Evolutionary conservation across 2,329 filamentous ascomycete genomes (phyloP).

Genomic region (Apiospora kogelbergensis): DNA sequence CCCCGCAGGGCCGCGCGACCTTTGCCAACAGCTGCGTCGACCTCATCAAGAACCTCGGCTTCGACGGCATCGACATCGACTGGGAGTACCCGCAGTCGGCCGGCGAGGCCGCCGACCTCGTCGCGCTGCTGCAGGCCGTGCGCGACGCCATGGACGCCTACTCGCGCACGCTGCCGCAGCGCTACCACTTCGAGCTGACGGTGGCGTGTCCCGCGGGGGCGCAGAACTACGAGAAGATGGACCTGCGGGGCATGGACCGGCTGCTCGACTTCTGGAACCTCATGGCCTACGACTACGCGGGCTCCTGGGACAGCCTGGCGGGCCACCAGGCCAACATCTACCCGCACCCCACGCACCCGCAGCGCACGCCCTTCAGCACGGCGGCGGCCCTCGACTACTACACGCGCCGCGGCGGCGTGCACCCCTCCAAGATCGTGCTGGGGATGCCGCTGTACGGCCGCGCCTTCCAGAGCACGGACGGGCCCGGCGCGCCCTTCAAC

Average conservation of each 20-base stretch:
- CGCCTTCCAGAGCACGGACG: slow-evolving; percentile 76
- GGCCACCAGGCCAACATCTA: slow-evolving; percentile 84
- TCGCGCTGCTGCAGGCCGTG: slow-evolving; percentile 57
- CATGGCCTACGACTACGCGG: slow-evolving; percentile 89
- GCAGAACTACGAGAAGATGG: slow-evolving; percentile 61
- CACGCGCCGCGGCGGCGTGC: slow-evolving; percentile 61
- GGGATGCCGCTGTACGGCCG: slow-evolving; percentile 94
- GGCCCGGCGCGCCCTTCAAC: slow-evolving; percentile 66
- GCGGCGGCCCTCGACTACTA: slow-evolving; percentile 72
- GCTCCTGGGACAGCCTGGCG: slow-evolving; percentile 71
- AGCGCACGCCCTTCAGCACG: slow-evolving; percentile 77
- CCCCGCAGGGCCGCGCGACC: slow-evolving; percentile 62
- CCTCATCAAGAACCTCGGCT: slow-evolving; percentile 77
- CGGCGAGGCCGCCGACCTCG: slow-evolving; percentile 56
- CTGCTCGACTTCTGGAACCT: slow-evolving; percentile 75
- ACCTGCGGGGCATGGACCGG: slow-evolving; percentile 63
- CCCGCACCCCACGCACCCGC: slow-evolving; percentile 54
- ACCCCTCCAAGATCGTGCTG: slow-evolving; percentile 73
- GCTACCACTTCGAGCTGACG: slow-evolving; percentile 62
- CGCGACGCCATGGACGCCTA: slow-evolving; percentile 61
- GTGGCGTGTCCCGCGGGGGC: slow-evolving; percentile 64
- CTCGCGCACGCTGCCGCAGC: slow-evolving; percentile 39
- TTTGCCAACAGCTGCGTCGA: slow-evolving; percentile 76
- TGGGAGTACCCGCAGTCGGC: slow-evolving; percentile 65
- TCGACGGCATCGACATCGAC: slow-evolving; percentile 70